These are phyloP conservation scores for Rhodotorula diobovata DNA, from an alignment of 768 basidiomycete genomes.

Conservation along the genomic window DNA sequence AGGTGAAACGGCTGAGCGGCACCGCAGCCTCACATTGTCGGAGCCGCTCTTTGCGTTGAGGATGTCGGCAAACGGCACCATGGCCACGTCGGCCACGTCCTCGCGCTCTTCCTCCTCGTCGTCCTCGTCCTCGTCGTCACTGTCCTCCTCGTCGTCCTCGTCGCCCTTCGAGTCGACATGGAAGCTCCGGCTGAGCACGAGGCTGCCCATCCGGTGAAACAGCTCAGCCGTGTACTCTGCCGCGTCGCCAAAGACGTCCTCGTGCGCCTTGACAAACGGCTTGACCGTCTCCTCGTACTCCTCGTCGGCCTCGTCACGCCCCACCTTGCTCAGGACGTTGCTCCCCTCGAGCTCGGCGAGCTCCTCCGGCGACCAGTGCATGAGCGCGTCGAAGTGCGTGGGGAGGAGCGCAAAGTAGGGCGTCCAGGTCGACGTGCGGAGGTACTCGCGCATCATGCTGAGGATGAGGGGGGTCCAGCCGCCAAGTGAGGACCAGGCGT, in stretches of 20 bases:
- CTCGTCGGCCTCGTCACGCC: conserved; percentile 71
- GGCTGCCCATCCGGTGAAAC: conserved; percentile 85
- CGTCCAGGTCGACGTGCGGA: conserved; percentile 57
- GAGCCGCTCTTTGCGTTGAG: conserved; percentile 80
- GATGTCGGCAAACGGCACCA: conserved; percentile 96
- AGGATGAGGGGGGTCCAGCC: conserved; percentile 85
- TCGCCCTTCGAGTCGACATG: conserved; percentile 57
- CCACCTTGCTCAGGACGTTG: conserved; percentile 83
- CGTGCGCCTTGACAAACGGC: conserved; percentile 66
- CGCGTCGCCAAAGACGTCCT: conserved; percentile 61
- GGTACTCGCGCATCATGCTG: conserved; percentile 90
- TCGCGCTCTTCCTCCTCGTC: conserved; percentile 39
- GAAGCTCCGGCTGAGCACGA: conserved; percentile 89
- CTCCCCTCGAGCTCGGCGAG: conserved; percentile 73
- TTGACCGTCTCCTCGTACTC: conserved; percentile 64
- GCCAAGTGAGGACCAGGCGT: conserved; percentile 63
- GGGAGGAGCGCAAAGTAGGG: conserved; percentile 73
- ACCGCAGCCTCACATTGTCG: conserved; percentile 72
- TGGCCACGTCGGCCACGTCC: conserved; percentile 62
- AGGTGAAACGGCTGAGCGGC: no score
- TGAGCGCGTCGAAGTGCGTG: conserved; percentile 72
- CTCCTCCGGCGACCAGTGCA: conserved; percentile 83
- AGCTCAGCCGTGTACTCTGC: conserved; percentile 62
- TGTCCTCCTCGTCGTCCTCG: conserved; percentile 47
- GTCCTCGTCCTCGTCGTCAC: conserved; percentile 38